Evolutionary conservation across 2,329 filamentous ascomycete species (phyloP).

Genomic region (Chaetomiaceae sp.): DNA sequence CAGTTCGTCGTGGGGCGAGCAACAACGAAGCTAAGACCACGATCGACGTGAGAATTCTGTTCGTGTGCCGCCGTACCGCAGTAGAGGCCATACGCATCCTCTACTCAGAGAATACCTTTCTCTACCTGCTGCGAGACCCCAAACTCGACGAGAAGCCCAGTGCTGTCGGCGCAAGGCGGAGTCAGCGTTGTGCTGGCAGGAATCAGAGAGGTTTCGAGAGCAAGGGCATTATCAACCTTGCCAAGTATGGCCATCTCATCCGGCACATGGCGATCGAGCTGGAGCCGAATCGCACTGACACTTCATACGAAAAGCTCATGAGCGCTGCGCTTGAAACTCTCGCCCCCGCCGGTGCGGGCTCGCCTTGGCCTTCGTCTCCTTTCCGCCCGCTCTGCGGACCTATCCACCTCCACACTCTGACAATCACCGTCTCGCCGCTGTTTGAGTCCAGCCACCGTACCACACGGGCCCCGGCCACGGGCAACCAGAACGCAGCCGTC

Average conservation of each 20-base stretch:
- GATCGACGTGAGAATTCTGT: constrained; percentile 37
- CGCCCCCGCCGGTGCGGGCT: background rate
- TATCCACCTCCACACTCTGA: constrained; percentile 37
- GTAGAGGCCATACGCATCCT: constrained; percentile 38
- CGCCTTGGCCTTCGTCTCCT: constrained; percentile 10
- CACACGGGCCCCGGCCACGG: background rate
- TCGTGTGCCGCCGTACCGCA: constrained; percentile 32
- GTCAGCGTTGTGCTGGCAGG: background rate
- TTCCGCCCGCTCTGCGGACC: constrained; percentile 11
- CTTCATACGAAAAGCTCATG: constrained; percentile 23
- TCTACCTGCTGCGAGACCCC: constrained; percentile 42
- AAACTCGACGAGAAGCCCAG: background rate
- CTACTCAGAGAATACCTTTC: constrained; percentile 45
- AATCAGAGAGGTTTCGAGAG: constrained; percentile 1
- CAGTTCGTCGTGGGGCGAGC: constrained; percentile 2
- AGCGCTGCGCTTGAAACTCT: constrained; percentile 13
- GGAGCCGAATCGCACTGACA: constrained; percentile 36
- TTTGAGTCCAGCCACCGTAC: background rate
- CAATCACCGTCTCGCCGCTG: constrained; percentile 34
- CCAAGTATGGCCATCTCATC: constrained; percentile 37
- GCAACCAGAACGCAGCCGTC: background rate
- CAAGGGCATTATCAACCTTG: constrained; percentile 28
- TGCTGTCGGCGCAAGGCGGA: background rate
- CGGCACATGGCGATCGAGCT: constrained; percentile 40
- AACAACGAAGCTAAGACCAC: constrained; percentile 11